A percentile compares a stretch with the other conserved stretches of the same genome.
Evolutionary conservation across 306 rosid genomes (phyloP).

Genomic region (Trifolium repens): DNA sequence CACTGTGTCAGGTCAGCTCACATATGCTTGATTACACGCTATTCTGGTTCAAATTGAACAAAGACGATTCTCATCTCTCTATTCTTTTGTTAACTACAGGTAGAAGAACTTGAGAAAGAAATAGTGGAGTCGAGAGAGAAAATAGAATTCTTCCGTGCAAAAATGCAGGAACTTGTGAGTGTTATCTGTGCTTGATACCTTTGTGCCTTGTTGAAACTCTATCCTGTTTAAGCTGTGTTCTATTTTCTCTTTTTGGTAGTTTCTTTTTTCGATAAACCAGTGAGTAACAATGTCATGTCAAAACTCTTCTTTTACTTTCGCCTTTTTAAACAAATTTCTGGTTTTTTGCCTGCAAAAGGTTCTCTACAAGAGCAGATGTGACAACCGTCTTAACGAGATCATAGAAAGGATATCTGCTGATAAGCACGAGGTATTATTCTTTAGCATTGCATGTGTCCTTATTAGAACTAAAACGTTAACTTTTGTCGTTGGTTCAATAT

Average conservation of each 20-base stretch:
- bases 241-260: slow-evolving; percentile 32
- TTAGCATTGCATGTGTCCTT: slow-evolving; percentile 42
- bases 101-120: slow-evolving; percentile 90
- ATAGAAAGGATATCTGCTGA: slow-evolving; percentile 80
- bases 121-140: slow-evolving; percentile 79
- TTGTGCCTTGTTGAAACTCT: slow-evolving; percentile 34
- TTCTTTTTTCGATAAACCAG: slow-evolving; percentile 15
- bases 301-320: slow-evolving; percentile 15
- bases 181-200: slow-evolving; percentile 39
- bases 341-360: slow-evolving; percentile 57
- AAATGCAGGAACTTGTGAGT: slow-evolving; percentile 99
- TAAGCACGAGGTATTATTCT: slow-evolving; percentile 76
- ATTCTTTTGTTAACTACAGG: slow-evolving; percentile 60
- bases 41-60: slow-evolving; percentile 30
- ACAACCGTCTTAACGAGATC: slow-evolving; percentile 89
- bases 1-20: slow-evolving; percentile 29
- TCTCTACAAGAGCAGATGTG: slow-evolving; percentile 98
- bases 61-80: slow-evolving; percentile 23
- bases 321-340: slow-evolving; percentile 29
- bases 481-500: slow-evolving; percentile 35
- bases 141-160: slow-evolving; percentile 72
- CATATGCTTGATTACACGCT: slow-evolving; percentile 29
- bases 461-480: slow-evolving; percentile 23
- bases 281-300: slow-evolving; percentile 18
- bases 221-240: slow-evolving; percentile 22